phyloP scores from a whole-genome alignment of 331 rosid genomes.

The Acacia pycnantha region DNA sequence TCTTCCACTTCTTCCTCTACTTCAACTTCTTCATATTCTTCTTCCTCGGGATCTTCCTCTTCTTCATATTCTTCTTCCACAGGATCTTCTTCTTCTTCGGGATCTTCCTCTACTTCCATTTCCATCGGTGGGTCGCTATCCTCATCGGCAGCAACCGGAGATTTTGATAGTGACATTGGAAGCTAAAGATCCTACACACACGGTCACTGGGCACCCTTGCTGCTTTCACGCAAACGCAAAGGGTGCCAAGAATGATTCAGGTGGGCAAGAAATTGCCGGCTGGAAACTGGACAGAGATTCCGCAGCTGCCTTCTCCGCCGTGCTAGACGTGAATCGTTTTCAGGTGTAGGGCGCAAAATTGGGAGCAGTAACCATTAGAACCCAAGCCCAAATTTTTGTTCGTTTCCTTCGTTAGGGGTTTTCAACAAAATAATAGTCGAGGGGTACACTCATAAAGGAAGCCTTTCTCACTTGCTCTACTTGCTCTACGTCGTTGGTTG shows the following conservation, averaged over 20 bases:
- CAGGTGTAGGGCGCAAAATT: background rate
- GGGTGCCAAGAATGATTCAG: background rate
- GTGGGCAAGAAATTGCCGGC: slow-evolving; percentile 5
- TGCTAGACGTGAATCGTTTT: background rate
- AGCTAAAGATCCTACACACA: background rate
- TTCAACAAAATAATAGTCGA: too few species aligned
- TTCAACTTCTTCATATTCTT: background rate
- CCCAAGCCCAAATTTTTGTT: background rate
- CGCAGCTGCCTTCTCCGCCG: slow-evolving; percentile 16
- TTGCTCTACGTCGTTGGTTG: too few species aligned
- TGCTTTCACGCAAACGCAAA: slow-evolving; percentile 3
- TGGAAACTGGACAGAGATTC: background rate
- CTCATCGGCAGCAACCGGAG: slow-evolving; percentile 15
- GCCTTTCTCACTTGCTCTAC: too few species aligned
- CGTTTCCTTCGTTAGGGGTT: background rate
- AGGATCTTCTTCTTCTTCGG: slow-evolving; percentile 8
- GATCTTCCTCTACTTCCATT: background rate
- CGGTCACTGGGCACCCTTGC: background rate
- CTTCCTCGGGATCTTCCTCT: slow-evolving; percentile 9
- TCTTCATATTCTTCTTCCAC: slow-evolving; percentile 17
- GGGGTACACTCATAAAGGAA: too few species aligned
- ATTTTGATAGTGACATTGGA: slow-evolving; percentile 32
- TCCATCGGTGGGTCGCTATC: slow-evolving; percentile 31
- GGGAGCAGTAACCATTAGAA: background rate
- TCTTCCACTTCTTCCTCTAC: background rate